Evolutionary conservation across 345 rosid genomes (phyloP).

Genomic region (Citrus australasica): DNA sequence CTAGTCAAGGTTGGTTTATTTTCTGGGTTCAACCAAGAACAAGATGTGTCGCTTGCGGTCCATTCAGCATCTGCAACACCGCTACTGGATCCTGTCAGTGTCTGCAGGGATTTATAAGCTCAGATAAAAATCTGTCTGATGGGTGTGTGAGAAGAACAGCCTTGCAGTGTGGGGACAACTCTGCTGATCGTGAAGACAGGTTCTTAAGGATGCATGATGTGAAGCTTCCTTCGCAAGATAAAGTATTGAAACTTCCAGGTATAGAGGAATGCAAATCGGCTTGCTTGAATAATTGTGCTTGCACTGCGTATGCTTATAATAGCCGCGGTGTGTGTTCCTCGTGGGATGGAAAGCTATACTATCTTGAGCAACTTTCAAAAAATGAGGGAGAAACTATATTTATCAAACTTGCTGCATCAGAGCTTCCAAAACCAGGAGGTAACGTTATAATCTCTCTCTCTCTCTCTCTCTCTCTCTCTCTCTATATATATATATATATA

Average conservation of each 20-base stretch:
- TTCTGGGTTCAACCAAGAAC: neutral
- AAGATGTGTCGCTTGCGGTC: neutral
- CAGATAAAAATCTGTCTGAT: neutral
- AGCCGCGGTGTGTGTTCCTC: neutral
- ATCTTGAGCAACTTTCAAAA: neutral
- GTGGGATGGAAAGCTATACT: neutral
- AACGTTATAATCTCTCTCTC: neutral
- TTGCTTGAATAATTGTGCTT: constrained; percentile 15
- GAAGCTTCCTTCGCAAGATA: too few species aligned
- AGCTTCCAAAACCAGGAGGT: constrained; percentile 12
- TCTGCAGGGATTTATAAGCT: neutral
- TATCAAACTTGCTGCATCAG: constrained; percentile 13
- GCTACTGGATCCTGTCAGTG: neutral
- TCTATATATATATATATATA: too few species aligned
- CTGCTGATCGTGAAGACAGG: neutral
- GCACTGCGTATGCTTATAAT: constrained; percentile 19
- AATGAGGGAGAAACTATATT: neutral
- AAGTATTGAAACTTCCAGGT: neutral
- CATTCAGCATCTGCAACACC: neutral
- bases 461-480: too few species aligned
- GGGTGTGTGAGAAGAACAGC: constrained; percentile 2
- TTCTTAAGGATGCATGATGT: constrained; percentile 14
- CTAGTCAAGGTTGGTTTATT: neutral
- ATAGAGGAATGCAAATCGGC: neutral
- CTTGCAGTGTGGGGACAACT: neutral